Conservation (phyloP, 805 yeast genomes). For the Saccharomycopsis selenospora region DNA sequence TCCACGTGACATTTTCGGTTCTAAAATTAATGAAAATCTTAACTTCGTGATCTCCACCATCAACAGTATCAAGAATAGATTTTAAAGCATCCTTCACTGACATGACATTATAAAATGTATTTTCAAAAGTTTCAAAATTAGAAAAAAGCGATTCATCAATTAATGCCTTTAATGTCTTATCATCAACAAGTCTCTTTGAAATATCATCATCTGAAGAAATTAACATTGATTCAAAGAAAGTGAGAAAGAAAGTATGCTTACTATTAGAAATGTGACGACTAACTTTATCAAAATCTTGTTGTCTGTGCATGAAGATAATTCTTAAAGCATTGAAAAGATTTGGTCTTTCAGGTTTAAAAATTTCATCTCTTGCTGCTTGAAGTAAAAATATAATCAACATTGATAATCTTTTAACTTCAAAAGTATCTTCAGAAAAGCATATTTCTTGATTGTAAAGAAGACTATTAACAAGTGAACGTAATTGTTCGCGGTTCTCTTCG, state of each 20-base stretch:
- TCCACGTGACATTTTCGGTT: slow-evolving; percentile 32
- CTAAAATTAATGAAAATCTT: slow-evolving; percentile 23
- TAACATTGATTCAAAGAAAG: slow-evolving; percentile 24
- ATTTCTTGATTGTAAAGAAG: slow-evolving; percentile 29
- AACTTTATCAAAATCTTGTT: slow-evolving; percentile 26
- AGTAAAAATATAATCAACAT: slow-evolving; percentile 29
- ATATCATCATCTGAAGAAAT: slow-evolving; percentile 28
- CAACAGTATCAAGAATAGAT: slow-evolving; percentile 23
- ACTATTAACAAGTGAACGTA: slow-evolving; percentile 27
- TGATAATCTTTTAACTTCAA: slow-evolving; percentile 31
- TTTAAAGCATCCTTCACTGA: slow-evolving; percentile 17
- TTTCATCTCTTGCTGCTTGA: slow-evolving; percentile 17
- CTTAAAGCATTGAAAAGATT: slow-evolving; percentile 28
- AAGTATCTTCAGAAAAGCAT: slow-evolving; percentile 26
- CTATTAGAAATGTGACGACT: slow-evolving; percentile 26
- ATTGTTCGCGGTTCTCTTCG: slow-evolving; percentile 22
- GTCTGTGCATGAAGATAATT: slow-evolving; percentile 29
- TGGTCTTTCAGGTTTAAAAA: slow-evolving; percentile 17
- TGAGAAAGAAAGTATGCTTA: slow-evolving; percentile 20
- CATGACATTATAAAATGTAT: slow-evolving; percentile 22
- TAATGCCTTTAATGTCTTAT: slow-evolving; percentile 20
- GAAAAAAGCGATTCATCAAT: slow-evolving; percentile 24
- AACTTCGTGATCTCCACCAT: slow-evolving; percentile 15
- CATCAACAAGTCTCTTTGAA: slow-evolving; percentile 17
- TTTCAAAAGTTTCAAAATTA: slow-evolving; percentile 24